Evolutionary conservation across 306 rosid species (phyloP), one percentile per base, ranked within the genome.

Genomic region (Prunus padus): DNA sequence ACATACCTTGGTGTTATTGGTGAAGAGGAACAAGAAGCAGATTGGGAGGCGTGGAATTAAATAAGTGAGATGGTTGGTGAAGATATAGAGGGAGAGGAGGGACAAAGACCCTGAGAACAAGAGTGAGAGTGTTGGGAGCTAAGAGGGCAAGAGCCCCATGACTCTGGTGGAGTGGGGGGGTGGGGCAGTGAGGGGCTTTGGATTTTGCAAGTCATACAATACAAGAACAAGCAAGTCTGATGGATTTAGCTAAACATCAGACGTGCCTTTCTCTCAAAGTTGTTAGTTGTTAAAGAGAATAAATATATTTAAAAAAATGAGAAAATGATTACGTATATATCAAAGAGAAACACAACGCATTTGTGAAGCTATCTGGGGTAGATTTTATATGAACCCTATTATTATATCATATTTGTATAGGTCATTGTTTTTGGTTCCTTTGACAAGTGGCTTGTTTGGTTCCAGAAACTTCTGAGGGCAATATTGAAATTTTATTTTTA

Each of bases 291-390:
- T 71, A 49, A 82, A 76, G 51, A 72, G 26, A 46, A 73, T 72
- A 75, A 71, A 49, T 8, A 69, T 26, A 33, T 33, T 5, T 33
- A 5, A 5, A 33, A 6, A 15, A 33, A 82, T 65, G 5, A 75
- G 63, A 67, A 30, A 50, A 16, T 77, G 71, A 69, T 79, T 77
- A 51, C 88, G 85, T 85, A 75, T 84, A 7, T 37, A 37, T 37
- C 8, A 75, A n/a, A 66, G 72, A 55, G 56, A 77, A 37, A 65
- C 49, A 69, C 81, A 47, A 47, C 18, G 69, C 51, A 33, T 25
- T 33, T 57, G 61, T 59, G 80, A 65, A 26, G 78, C 74, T 87
- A 84, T 80, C 90, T 79, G 84, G 89, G 91, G 87, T n/a, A 45
- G 57, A 56, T n/a, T 69, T 56, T 26, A 77, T 67, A 28, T 54